Conservation (phyloP, 495 filamentous ascomycete genomes). For the Xylona heveae region DNA sequence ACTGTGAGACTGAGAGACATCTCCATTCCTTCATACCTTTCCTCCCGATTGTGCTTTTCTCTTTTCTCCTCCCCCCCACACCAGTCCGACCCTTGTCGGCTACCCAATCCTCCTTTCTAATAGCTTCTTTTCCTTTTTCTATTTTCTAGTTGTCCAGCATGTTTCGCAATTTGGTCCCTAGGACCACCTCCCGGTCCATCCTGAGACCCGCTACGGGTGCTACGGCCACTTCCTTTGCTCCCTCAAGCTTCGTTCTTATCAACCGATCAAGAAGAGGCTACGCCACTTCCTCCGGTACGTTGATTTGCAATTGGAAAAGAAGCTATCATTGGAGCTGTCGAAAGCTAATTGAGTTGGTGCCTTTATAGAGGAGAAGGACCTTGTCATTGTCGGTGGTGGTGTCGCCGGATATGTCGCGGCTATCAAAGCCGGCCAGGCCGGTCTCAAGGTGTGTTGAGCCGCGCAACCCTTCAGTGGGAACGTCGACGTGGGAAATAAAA, state of each 20-base stretch:
- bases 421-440: slow-evolving; percentile 96
- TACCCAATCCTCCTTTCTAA: no score
- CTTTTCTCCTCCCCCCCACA: no score
- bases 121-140: slow-evolving; percentile 12
- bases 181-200: slow-evolving; percentile 41
- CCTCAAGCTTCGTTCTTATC: slow-evolving; percentile 33
- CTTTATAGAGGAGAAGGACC: slow-evolving; percentile 59
- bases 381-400: slow-evolving; percentile 91
- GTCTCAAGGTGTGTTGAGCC: slow-evolving; percentile 54
- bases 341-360: slow-evolving; percentile 12
- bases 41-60: no score
- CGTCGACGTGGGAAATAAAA: no score
- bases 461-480: not conserved
- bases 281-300: slow-evolving; percentile 12
- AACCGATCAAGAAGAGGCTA: slow-evolving; percentile 46
- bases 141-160: slow-evolving; percentile 24
- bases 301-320: not conserved
- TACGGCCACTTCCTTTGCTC: slow-evolving; percentile 22
- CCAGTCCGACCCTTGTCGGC: no score
- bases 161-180: slow-evolving; percentile 52
- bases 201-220: slow-evolving; percentile 22
- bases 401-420: slow-evolving; percentile 97
- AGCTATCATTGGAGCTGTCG: slow-evolving; percentile 1
- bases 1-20: no score
- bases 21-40: not conserved